Evolutionary conservation across 441 rosid species (phyloP).

Genomic region (Daphne laureola): DNA sequence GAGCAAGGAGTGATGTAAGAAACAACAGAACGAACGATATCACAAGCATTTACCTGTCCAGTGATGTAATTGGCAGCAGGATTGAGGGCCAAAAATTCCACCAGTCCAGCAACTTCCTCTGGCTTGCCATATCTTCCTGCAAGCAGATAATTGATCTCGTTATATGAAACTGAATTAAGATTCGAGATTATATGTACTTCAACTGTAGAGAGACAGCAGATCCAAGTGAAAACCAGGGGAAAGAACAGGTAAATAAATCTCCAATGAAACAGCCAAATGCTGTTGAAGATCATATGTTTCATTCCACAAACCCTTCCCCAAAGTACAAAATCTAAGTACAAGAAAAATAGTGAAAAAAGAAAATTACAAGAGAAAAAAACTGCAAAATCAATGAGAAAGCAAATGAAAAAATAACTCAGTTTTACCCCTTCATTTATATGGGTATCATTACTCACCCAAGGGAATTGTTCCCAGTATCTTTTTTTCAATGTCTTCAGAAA

Average conservation of each 20-base stretch:
- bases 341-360: too few relatives aligned
- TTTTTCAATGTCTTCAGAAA: slow-evolving; percentile 79
- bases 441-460: slow-evolving; percentile 38
- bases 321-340: too few relatives aligned
- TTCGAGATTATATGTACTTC: too few relatives aligned
- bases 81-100: slow-evolving; percentile 81
- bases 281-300: too few relatives aligned
- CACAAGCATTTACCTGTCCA: slow-evolving; percentile 52
- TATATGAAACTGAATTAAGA: too few relatives aligned
- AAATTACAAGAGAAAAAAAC: not conserved
- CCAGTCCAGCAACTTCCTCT: slow-evolving; percentile 97
- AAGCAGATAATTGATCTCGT: slow-evolving; percentile 2
- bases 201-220: too few relatives aligned
- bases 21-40: not conserved
- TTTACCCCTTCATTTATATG: not conserved
- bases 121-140: slow-evolving; percentile 91
- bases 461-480: slow-evolving; percentile 77
- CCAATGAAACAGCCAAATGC: too few relatives aligned
- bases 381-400: not conserved
- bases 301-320: too few relatives aligned
- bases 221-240: too few relatives aligned
- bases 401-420: too few relatives aligned
- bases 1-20: too few relatives aligned
- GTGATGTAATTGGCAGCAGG: slow-evolving; percentile 88
- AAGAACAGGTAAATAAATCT: too few relatives aligned